Conservation (phyloP, 306 rosid species). For the Pyrus pyrifolia region DNA sequence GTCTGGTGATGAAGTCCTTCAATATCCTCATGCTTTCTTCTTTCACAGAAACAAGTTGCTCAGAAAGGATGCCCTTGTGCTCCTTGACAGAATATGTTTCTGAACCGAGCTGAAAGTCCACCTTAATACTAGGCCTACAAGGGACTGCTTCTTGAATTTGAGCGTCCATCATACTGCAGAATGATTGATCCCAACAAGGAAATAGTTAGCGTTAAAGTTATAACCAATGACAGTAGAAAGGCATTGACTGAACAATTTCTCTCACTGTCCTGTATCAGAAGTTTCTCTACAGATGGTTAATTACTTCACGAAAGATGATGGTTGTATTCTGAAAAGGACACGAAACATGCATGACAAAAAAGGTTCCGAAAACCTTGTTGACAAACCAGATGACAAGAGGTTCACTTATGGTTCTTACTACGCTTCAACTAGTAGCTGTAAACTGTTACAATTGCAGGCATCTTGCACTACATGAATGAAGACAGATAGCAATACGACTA, state of each 20-base stretch:
- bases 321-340: neutral
- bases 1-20: conserved; percentile 80
- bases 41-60: conserved; percentile 63
- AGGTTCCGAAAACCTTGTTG: neutral
- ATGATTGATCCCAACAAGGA: neutral
- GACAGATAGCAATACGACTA: too few species aligned
- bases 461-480: too few species aligned
- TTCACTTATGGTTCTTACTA: neutral
- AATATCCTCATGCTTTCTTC: conserved; percentile 63
- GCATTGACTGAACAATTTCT: neutral
- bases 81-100: conserved; percentile 45
- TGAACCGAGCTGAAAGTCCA: conserved; percentile 44
- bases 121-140: conserved; percentile 38
- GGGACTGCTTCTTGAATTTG: conserved; percentile 27
- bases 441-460: too few species aligned
- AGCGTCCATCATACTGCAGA: conserved; percentile 37
- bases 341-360: neutral
- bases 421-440: neutral
- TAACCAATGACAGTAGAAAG: neutral
- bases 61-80: conserved; percentile 43
- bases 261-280: neutral
- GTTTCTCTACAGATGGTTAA: neutral
- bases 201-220: neutral
- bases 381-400: neutral
- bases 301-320: neutral